Evolutionary conservation across 2,329 filamentous ascomycete species (phyloP), one percentile per base, ranked within the genome.

Genomic region (Phaeomoniella chlamydospora): DNA sequence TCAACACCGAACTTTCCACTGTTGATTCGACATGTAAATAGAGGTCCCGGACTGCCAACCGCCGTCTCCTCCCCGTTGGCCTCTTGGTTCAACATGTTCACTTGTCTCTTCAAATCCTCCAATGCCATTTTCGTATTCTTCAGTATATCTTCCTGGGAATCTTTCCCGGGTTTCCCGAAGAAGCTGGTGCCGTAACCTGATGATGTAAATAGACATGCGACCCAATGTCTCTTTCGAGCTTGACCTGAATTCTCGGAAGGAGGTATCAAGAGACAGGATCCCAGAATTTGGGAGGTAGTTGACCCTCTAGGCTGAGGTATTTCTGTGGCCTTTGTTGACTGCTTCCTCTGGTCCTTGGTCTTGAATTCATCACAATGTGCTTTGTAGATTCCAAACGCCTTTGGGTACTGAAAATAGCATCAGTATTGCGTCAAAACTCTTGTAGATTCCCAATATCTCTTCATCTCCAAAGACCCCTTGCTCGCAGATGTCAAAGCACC

Each of bases 201-300:
- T 2, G 68, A 72, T 0, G 72, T 77, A 42, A 76, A 76, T 0
- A 77, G 50, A 42, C 72, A 77, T 0, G 68, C 65, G 16, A 77
- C 62, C 62, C 67, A 77, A 37, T 72, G 68, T 4, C 26, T 3
- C 29, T 36, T 12, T n/a, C 36, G 15, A 36, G 31, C 34, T 38
- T 31, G 10, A 18, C 16, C 15, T 16, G 36, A 26, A 15, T 31
- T 18, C 31, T 35, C 6, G 19, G 61, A 58, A 0, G 70, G 70
- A 3, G 66, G 59, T 16, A 76, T 74, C 2, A 77, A 51, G 1
- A 72, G 55, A 2, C 65, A 59, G 0, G 64, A 70, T 1, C 69
- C 70, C 6, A 40, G 18, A 9, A 48, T n/a, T n/a, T n/a, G n/a
- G n/a, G n/a, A n/a, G n/a, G n/a, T n/a, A n/a, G n/a, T n/a, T n/a